Conservation (phyloP, 1,284 basidiomycete species). For the Leccinum fuscescens region DNA sequence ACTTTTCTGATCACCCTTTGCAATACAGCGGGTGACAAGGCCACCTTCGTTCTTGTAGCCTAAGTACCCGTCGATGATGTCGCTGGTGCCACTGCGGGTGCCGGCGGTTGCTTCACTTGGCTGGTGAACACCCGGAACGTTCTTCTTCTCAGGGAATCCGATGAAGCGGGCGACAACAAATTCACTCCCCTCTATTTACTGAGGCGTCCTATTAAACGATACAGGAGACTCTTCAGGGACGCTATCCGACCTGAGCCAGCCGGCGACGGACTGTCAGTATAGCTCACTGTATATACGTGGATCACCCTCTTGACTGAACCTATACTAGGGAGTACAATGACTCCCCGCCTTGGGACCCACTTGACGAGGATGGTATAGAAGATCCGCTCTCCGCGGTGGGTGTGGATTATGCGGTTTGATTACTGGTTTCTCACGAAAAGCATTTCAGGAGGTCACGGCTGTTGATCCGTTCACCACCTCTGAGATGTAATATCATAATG, state of each 20-base stretch:
- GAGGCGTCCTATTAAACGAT: conserved; percentile 19
- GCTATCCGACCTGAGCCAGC: conserved; percentile 9
- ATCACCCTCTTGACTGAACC: not conserved
- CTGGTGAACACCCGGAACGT: conserved; percentile 12
- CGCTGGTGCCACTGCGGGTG: not conserved
- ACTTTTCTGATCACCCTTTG: conserved; percentile 1
- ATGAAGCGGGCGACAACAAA: conserved; percentile 5
- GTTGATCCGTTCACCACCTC: conserved; percentile 9
- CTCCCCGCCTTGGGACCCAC: conserved; percentile 27
- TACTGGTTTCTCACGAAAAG: not conserved
- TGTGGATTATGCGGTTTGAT: not conserved
- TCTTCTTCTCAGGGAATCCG: conserved; percentile 21
- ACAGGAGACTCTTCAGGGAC: conserved; percentile 21
- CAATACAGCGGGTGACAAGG: conserved; percentile 15
- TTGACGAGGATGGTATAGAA: conserved; percentile 27
- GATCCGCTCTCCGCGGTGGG: conserved; percentile 9
- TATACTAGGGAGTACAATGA: conserved; percentile 24
- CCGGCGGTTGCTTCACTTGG: conserved; percentile 11
- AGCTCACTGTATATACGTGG: not conserved
- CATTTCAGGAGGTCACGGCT: conserved; percentile 2
- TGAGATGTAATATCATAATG: not conserved
- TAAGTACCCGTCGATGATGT: not conserved
- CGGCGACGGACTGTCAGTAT: conserved; percentile 25
- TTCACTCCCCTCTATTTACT: conserved; percentile 27
- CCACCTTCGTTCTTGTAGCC: conserved; percentile 19